Base-by-base conservation (phyloP, 257 asterid genomes). In the Cynanchum wilfordii region DNA sequence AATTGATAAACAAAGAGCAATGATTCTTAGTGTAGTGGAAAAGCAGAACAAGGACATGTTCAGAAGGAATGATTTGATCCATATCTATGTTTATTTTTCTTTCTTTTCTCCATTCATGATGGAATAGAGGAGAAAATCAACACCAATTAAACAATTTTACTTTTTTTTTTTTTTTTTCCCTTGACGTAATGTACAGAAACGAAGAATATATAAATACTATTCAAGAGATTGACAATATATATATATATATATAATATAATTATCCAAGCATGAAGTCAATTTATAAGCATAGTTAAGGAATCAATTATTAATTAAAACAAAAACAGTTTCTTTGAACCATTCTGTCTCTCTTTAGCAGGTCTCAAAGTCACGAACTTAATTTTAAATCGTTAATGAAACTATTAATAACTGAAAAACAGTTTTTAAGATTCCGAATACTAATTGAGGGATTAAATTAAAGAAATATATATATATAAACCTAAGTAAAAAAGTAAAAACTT, bases 1-100 rank as follows among this genome's bases (percentile, higher is more conserved):
- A 69, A 44, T 25, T 16, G 42, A 30, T 57, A 45, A 66, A 16
- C 65, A 76, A 70, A 60, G 55, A 70, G 25, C 33, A 71, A 75
- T 78, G 77, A 81, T 69, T 74, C 78, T 62, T 3, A 25, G 44
- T 80, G 81, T 80, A 54, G 71, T 62, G 76, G 52, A 65, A 77
- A 81, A 77, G 73, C 40, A 33, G 69, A 62, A 57, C 72, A 78
- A 72, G 66, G 75, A 76, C 79, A 73, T 30, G 69, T 79, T 65
- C 60, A 71, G 66, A 69, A 45, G 70, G 68, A 56, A 71, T 65
- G 65, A 67, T 62, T 36, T 67, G 64, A 72, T 78, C 60, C 16
- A 33, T 50, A 12, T 38, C 44, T 38, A 7, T 38, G 44, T 38
- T 38, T 38, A 5, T 38, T 7, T 38, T 38, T 38, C 8, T 38